A percentile compares a stretch with the other conserved stretches of the same genome.
Evolutionary conservation across 179 eudicot genomes (phyloP).

Genomic region (Vitellaria paradoxa): DNA sequence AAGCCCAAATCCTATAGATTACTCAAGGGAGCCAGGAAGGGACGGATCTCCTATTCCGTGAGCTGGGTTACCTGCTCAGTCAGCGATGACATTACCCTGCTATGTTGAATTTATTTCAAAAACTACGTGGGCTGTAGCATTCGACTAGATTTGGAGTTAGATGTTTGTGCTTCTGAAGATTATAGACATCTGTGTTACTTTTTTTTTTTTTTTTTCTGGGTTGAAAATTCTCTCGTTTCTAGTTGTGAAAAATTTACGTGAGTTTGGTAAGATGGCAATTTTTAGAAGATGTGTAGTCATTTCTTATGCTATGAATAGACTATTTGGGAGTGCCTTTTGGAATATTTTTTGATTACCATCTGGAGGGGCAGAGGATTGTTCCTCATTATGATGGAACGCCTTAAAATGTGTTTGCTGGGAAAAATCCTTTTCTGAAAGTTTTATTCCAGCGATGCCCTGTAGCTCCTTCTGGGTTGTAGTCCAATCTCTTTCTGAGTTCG

Average conservation of each 20-base stretch:
- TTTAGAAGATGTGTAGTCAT: too few species aligned
- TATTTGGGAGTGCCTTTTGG: too few species aligned
- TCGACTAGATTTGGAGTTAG: not conserved
- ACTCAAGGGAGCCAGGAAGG: constrained; percentile 31
- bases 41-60: constrained; percentile 51
- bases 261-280: too few species aligned
- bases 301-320: too few species aligned
- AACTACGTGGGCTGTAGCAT: not conserved
- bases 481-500: too few species aligned
- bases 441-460: too few species aligned
- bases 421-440: too few species aligned
- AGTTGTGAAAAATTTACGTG: not conserved
- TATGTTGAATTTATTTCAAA: not conserved
- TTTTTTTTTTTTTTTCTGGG: not conserved
- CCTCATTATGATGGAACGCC: too few species aligned
- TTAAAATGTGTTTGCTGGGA: too few species aligned
- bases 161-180: not conserved
- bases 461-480: too few species aligned
- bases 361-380: too few species aligned
- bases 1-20: constrained; percentile 53
- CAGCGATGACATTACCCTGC: not conserved
- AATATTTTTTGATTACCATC: too few species aligned
- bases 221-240: not conserved
- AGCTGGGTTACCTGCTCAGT: not conserved
- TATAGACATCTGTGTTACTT: not conserved